Percentiles rank a stretch among this genome's conserved stretches.
Evolutionary conservation across 176 grass and related monocot genomes (phyloP).

Genomic region (Oryza glumipatula): DNA sequence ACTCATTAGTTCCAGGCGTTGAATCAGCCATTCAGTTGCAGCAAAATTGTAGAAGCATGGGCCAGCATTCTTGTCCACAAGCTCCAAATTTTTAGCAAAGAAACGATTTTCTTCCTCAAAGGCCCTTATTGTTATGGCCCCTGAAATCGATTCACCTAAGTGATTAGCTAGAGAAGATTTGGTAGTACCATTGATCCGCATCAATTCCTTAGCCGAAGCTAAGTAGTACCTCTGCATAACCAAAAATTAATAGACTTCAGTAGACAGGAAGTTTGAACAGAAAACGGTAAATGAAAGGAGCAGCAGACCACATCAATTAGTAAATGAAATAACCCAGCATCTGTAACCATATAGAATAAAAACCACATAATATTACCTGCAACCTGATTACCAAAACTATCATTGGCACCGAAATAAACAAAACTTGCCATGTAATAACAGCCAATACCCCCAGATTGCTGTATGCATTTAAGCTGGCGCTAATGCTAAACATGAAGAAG

Average conservation of each 20-base stretch:
- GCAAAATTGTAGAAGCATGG: constrained; percentile 86
- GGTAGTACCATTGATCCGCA: constrained; percentile 95
- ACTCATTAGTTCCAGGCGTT: constrained; percentile 77
- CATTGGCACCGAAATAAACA: constrained; percentile 75
- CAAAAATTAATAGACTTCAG: constrained; percentile 26
- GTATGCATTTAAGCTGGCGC: constrained; percentile 67
- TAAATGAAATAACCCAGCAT: constrained; percentile 27
- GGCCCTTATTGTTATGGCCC: constrained; percentile 79
- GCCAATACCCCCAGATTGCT: constrained; percentile 83
- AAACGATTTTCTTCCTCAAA: constrained; percentile 86
- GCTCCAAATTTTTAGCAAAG: constrained; percentile 71
- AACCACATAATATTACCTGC: constrained; percentile 55
- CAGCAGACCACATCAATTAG: constrained; percentile 10
- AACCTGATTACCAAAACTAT: constrained; percentile 66
- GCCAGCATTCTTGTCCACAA: constrained; percentile 86
- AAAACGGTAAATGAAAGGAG: constrained; percentile 12
- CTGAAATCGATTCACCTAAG: constrained; percentile 82
- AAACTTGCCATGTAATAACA: constrained; percentile 90
- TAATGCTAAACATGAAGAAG: constrained; percentile 50
- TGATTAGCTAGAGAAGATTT: constrained; percentile 91
- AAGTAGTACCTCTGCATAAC: constrained; percentile 81
- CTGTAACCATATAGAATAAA: background rate
- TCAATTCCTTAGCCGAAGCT: constrained; percentile 87
- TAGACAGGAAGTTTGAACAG: constrained; percentile 9
- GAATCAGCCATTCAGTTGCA: constrained; percentile 87